A percentile compares a stretch with the other conserved stretches of the same genome.
These are phyloP conservation scores for Obba rivulosa DNA, from an alignment of 768 basidiomycete genomes.

Conservation along the genomic window DNA sequence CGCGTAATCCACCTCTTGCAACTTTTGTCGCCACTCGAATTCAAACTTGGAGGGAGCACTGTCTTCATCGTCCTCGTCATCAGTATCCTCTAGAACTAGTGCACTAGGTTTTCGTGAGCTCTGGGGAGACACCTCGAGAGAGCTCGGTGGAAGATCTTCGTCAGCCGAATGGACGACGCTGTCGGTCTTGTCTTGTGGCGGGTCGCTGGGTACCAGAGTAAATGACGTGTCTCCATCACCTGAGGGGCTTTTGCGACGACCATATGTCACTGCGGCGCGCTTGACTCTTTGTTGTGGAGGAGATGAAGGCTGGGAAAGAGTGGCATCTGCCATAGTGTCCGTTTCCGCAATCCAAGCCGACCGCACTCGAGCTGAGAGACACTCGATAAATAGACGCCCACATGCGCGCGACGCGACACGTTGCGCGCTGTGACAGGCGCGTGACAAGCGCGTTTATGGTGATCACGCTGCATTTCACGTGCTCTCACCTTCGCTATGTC, in stretches of 20 bases:
- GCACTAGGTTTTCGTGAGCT: no score
- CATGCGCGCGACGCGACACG: no score
- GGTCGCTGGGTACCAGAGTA: background rate
- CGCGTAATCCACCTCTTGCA: no score
- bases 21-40: no score
- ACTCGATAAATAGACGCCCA: no score
- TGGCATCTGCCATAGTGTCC: background rate
- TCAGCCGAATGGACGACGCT: conserved; percentile 12
- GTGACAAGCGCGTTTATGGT: conserved; percentile 7
- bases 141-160: conserved; percentile 38
- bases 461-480: background rate
- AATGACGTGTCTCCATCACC: background rate
- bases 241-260: conserved; percentile 28
- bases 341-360: background rate
- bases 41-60: no score
- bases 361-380: background rate
- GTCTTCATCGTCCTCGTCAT: no score
- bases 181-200: background rate
- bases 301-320: background rate
- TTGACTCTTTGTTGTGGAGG: conserved; percentile 21
- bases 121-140: no score
- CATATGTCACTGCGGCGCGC: conserved; percentile 39
- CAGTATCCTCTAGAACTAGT: no score
- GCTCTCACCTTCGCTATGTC: background rate
- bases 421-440: no score